Base-by-base conservation (phyloP, 2,329 filamentous ascomycete genomes). In the Clarireedia monteithiana region DNA sequence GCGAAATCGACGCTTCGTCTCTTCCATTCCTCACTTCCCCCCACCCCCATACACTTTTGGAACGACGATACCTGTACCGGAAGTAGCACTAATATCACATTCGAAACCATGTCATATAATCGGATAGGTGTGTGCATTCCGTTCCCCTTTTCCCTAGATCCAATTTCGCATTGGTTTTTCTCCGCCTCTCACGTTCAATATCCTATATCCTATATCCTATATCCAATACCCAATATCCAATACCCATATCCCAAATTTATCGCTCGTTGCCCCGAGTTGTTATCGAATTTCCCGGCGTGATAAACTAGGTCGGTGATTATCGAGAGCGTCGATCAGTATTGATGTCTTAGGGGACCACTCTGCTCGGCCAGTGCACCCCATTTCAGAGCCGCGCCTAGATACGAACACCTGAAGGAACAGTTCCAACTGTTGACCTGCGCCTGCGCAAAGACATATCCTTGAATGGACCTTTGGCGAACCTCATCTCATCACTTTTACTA, bases 341-440 rank as follows among this genome's bases (percentile, higher is more conserved):
- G 17, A 36, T 53, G 10, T 53, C 50, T 48, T 27, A 30, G 39
- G 47, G 15, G 42, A 38, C 50, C 50, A 53, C 47, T 48, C 42
- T 47, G 27, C 10, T 27, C 27, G 27, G 20, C 40, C 50, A 17
- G 39, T 36, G 17, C 17, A 46, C 36, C 40, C 40, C 24, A 47
- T 26, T 30, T 30, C 27, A 30, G 27, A 30, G 27, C 44, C 38
- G 20, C 42, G 40, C 50, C 45, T 47, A 48, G 27, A 10, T 24
- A 26, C 20, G 26, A 53, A 48, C 20, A 26, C 26, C 27, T 30
- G 27, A 30, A 30, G 27, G 15, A 53, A 36, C 24, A 44, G 27
- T 27, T 36, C 44, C 15, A 24, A 27, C 44, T 23, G 15, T 38
- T 47, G 24, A 49, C 26, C 34, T 40, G 5, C 15, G 27, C 10